These are phyloP conservation scores for Stentor coeruleus DNA, from an alignment of 73 alveolate genomes.

Conservation along the genomic window DNA sequence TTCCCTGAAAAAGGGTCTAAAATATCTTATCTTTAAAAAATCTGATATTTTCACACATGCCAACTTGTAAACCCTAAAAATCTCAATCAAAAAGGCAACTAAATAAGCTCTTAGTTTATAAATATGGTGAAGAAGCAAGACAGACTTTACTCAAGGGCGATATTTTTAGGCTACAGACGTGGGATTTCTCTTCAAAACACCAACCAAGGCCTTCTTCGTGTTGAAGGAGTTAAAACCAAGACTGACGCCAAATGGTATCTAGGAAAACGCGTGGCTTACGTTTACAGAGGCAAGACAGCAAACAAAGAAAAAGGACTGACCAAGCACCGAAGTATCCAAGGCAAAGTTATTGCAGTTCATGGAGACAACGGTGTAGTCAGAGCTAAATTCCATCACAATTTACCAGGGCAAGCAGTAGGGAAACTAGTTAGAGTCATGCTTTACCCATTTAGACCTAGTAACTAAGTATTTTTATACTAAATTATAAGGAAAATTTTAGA, in stretches of 20 bases:
- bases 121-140: too few relatives aligned
- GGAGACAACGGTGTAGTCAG: constrained; percentile 82
- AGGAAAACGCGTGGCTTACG: constrained; percentile 69
- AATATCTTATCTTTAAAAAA: background rate
- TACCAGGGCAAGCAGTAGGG: constrained; percentile 87
- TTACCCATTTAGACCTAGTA: too few relatives aligned
- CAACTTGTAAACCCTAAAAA: background rate
- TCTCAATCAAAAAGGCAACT: background rate
- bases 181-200: constrained; percentile 42
- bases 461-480: too few relatives aligned
- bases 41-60: background rate
- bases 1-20: background rate
- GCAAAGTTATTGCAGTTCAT: constrained; percentile 79
- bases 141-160: constrained; percentile 63
- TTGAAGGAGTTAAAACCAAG: constrained; percentile 60
- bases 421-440: constrained; percentile 80
- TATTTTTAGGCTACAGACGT: constrained; percentile 68
- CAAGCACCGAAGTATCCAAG: constrained; percentile 87
- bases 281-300: constrained; percentile 46
- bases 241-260: constrained; percentile 54
- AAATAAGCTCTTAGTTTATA: too few relatives aligned
- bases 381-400: constrained; percentile 74
- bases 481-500: too few relatives aligned
- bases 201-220: constrained; percentile 54
- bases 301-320: too few relatives aligned